Evolutionary conservation across 78 protist species (phyloP), one percentile per base, ranked within the genome.

Genomic region (Protostelium mycophagum): DNA sequence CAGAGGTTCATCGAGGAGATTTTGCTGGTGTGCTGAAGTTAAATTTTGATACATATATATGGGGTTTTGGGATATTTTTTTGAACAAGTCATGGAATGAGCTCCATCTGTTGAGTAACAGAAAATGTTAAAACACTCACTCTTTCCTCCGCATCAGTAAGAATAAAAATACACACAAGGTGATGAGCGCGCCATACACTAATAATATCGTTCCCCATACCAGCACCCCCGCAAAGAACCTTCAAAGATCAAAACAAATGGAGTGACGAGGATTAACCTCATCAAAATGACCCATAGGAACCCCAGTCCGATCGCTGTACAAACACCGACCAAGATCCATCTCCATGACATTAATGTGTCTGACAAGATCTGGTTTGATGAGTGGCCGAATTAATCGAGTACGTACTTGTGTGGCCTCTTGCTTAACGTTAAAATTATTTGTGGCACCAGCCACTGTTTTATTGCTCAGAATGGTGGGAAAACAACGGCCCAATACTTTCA

Each of bases 141-240:
- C 31, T 16, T 16, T 5, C 5, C 73, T 51, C 31, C 73, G 73
- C 16, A 51, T 25, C 31, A 51, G 16, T 5, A 51, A 16, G 31
- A 5, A 51, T 16, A 51, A 51, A 16, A 51, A 51, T 5, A 51
- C 73, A 51, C 5, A 5, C 73, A 51, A 51, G 5, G 73, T 51
- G 73, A 51, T 51, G 73, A 51, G 73, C 5, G 31, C 73, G 73
- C 73, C 73, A 51, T 51, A 51, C 73, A 51, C 73, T 16, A 51
- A 51, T 0, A 92, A 28, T 16, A 95, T 91, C 28, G 95, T 95
- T 10, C 87, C 0, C 96, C 96, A 95, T 28, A 94, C 94, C 0
- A 95, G 90, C 35, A 93, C 34, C 83, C 96, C 96, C 5, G 94
- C 96, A 34, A 95, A 90, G 85, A 92, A 86, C 85, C 73, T 51